phyloP scores from a whole-genome alignment of 2,329 filamentous ascomycete species.

The Thermoascus crustaceus region DNA sequence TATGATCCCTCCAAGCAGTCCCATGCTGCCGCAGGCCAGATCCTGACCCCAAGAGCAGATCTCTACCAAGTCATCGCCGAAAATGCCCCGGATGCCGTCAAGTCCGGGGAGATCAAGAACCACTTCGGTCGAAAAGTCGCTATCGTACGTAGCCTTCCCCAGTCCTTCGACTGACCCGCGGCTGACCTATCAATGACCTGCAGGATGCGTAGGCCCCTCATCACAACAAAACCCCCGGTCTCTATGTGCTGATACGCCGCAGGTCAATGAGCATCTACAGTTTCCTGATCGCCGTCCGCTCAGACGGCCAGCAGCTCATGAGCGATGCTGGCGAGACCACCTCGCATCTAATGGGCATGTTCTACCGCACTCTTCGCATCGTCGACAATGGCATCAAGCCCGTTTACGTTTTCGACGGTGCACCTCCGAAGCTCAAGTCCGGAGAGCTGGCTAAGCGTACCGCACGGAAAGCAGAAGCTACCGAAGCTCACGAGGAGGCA shows the following conservation, averaged over 20 bases:
- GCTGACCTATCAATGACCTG: slow-evolving; percentile 8
- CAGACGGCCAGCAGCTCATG: slow-evolving; percentile 91
- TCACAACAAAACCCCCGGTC: neutral
- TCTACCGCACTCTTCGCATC: slow-evolving; percentile 96
- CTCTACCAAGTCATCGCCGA: slow-evolving; percentile 78
- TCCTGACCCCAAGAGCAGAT: no score
- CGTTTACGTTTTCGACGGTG: slow-evolving; percentile 94
- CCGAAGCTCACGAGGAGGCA: slow-evolving; percentile 82
- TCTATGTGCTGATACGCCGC: slow-evolving; percentile 15
- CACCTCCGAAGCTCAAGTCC: slow-evolving; percentile 93
- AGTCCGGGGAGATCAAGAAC: slow-evolving; percentile 96
- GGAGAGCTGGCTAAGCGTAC: slow-evolving; percentile 94
- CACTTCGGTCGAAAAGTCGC: slow-evolving; percentile 98
- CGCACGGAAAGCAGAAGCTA: slow-evolving; percentile 87
- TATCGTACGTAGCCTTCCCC: slow-evolving; percentile 58
- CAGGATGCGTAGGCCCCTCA: slow-evolving; percentile 49
- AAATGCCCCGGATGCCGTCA: slow-evolving; percentile 90
- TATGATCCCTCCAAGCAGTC: slow-evolving; percentile 22
- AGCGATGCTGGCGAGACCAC: slow-evolving; percentile 94
- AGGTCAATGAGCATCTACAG: slow-evolving; percentile 98
- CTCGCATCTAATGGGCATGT: slow-evolving; percentile 98
- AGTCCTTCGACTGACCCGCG: neutral
- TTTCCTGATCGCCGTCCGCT: slow-evolving; percentile 95
- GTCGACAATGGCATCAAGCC: slow-evolving; percentile 99
- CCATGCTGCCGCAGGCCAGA: no score